Percentiles rank a stretch among this genome's conserved stretches.
phyloP scores from a whole-genome alignment of 495 filamentous ascomycete genomes.

The Pseudotulostoma volvatum region DNA sequence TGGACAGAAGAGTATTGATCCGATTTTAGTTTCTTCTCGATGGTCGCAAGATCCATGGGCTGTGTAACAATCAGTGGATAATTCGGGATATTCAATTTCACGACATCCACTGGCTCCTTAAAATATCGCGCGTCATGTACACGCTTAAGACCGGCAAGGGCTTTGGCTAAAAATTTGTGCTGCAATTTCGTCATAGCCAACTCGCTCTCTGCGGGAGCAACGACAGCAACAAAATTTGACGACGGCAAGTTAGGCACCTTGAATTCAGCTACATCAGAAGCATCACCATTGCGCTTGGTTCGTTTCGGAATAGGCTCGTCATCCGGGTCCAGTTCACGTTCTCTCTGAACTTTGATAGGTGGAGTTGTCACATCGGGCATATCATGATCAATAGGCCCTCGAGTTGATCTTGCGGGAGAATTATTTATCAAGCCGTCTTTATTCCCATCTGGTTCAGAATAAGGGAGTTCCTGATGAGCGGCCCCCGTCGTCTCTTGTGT shows the following conservation, averaged over 20 bases:
- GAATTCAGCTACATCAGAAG: slow-evolving; percentile 10
- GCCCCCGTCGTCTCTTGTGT: background rate
- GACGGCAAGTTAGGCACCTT: slow-evolving; percentile 22
- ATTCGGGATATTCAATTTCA: slow-evolving; percentile 47
- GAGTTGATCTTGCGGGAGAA: slow-evolving; percentile 1
- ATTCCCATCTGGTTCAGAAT: background rate
- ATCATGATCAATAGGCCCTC: slow-evolving; percentile 19
- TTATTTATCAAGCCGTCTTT: no score
- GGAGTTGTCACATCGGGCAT: slow-evolving; percentile 23
- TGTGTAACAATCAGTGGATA: slow-evolving; percentile 56
- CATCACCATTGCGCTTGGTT: slow-evolving; percentile 42
- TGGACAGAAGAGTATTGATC: slow-evolving; percentile 45
- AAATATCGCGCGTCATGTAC: slow-evolving; percentile 61
- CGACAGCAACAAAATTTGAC: slow-evolving; percentile 12
- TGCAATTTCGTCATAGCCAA: slow-evolving; percentile 36
- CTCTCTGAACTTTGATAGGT: slow-evolving; percentile 45
- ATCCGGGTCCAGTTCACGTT: slow-evolving; percentile 50
- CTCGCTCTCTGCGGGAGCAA: slow-evolving; percentile 5
- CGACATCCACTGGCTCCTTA: slow-evolving; percentile 53
- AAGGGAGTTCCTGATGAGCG: background rate
- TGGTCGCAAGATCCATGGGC: slow-evolving; percentile 68
- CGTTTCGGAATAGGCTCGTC: slow-evolving; percentile 70
- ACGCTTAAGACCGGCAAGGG: slow-evolving; percentile 59
- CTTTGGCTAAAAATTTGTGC: slow-evolving; percentile 35
- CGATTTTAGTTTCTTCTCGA: slow-evolving; percentile 67